Conservation (phyloP, 2,329 filamentous ascomycete species). For the Helicocarpus griseus region DNA sequence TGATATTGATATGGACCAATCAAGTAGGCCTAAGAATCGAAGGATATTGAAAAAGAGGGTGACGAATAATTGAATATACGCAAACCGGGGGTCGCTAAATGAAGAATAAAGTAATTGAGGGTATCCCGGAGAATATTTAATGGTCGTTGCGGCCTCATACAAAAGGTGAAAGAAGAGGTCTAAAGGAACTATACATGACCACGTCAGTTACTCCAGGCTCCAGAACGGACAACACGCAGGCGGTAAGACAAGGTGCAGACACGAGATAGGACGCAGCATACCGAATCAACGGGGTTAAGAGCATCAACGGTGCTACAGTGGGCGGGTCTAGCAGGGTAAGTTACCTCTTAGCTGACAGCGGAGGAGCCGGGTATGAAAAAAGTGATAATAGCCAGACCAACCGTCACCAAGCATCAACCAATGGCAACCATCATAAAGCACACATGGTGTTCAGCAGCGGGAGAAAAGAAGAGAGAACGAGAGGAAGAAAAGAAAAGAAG, state of each 20-base stretch:
- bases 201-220: background rate
- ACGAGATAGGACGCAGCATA: background rate
- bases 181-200: background rate
- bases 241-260: background rate
- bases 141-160: background rate
- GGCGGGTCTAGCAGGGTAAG: background rate
- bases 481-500: constrained; percentile 1
- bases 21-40: background rate
- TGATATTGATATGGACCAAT: background rate
- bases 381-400: background rate
- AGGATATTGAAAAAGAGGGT: background rate
- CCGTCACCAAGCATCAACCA: background rate
- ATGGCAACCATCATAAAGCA: background rate
- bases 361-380: background rate
- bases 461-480: constrained; percentile 1
- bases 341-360: background rate
- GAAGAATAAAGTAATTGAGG: constrained; percentile 6
- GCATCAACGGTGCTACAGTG: background rate
- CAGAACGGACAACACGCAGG: background rate
- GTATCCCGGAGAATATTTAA: constrained; percentile 5
- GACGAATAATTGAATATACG: background rate
- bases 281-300: background rate
- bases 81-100: background rate
- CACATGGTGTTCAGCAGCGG: background rate
- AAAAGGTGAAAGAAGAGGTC: background rate